Evolutionary conservation across 176 grass and related monocot species (phyloP).

Genomic region (Ananas comosus): DNA sequence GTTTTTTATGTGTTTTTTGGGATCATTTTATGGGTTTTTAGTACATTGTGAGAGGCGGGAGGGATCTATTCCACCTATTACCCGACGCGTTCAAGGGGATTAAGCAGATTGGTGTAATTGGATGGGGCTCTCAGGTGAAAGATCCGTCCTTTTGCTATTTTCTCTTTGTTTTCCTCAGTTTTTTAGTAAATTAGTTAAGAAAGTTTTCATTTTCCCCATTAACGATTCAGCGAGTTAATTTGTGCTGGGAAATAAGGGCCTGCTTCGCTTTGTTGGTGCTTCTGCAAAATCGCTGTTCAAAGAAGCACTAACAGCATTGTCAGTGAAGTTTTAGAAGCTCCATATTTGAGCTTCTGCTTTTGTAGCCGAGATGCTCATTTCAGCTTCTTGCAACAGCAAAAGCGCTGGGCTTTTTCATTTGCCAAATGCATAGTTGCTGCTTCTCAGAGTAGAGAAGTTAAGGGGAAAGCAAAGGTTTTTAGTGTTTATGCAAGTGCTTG

Average conservation of each 20-base stretch:
- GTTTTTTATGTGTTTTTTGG: not conserved
- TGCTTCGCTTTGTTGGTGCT: not conserved
- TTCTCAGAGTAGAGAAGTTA: no score
- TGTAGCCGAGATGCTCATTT: no score
- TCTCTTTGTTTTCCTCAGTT: not conserved
- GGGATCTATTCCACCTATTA: slow-evolving; percentile 77
- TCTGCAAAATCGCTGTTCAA: not conserved
- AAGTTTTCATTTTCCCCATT: not conserved
- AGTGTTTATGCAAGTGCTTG: no score
- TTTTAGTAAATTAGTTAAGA: not conserved
- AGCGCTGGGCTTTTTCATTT: no score
- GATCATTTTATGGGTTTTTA: slow-evolving; percentile 8
- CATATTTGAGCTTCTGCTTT: no score
- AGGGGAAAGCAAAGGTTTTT: no score
- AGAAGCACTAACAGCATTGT: no score
- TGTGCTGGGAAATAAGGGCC: not conserved
- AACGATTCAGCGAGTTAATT: no score
- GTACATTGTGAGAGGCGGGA: slow-evolving; percentile 84
- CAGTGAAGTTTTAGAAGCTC: no score
- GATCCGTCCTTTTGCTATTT: not conserved
- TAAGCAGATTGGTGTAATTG: slow-evolving; percentile 83
- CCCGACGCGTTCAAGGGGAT: slow-evolving; percentile 81
- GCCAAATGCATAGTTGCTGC: no score
- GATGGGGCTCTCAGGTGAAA: slow-evolving; percentile 84
- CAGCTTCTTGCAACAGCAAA: no score